Conservation (phyloP, 2,329 filamentous ascomycete species). For the Ascocoryne sarcoides region DNA sequence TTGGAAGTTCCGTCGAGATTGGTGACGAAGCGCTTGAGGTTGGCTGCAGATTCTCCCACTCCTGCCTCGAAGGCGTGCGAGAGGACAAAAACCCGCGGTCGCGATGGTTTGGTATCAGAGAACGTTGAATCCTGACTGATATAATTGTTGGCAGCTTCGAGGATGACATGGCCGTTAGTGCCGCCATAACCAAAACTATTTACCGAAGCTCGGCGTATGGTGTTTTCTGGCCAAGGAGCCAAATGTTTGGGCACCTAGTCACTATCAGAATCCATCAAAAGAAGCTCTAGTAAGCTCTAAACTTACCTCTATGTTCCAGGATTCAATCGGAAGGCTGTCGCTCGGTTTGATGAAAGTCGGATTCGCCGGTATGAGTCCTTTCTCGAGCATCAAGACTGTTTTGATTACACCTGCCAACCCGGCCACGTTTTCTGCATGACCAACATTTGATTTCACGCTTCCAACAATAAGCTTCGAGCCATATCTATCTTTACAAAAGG, state of each 20-base stretch:
- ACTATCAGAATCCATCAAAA: not conserved
- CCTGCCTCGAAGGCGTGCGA: too few species aligned
- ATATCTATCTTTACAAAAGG: constrained; percentile 15
- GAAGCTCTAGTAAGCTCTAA: not conserved
- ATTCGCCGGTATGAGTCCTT: constrained; percentile 36
- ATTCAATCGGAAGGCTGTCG: constrained; percentile 27
- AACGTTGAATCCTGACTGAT: too few species aligned
- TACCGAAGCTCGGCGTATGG: constrained; percentile 37
- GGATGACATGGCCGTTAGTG: constrained; percentile 20
- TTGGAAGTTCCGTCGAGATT: too few species aligned
- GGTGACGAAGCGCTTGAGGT: too few species aligned
- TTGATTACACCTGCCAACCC: constrained; percentile 36
- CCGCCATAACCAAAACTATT: constrained; percentile 29
- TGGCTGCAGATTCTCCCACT: too few species aligned
- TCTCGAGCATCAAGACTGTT: constrained; percentile 34
- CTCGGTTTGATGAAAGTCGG: constrained; percentile 34
- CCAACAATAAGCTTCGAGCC: constrained; percentile 19
- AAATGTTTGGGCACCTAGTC: not conserved
- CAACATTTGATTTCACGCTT: constrained; percentile 27
- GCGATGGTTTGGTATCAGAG: constrained; percentile 19
- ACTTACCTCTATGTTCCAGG: constrained; percentile 31
- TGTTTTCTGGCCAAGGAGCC: constrained; percentile 25
- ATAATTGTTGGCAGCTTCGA: not conserved
- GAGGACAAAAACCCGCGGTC: too few species aligned
- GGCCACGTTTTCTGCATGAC: constrained; percentile 31